A percentile compares a stretch with the other conserved stretches of the same genome.
Evolutionary conservation across 768 basidiomycete genomes (phyloP).

Genomic region (Tricholoma sp.): DNA sequence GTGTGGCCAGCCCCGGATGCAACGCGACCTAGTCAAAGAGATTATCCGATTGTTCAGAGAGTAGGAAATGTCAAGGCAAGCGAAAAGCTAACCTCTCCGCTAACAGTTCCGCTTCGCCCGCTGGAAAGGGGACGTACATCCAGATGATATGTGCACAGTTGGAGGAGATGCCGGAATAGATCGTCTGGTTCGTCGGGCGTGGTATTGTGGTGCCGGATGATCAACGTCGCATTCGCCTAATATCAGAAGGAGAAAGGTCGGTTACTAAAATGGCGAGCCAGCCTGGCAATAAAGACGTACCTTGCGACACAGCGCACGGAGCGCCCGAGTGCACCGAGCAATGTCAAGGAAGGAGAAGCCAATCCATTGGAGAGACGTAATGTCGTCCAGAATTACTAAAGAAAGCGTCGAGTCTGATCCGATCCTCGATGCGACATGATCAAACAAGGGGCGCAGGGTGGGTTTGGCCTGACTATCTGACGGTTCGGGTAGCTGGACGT

Average conservation of each 20-base stretch:
- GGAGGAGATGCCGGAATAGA: slow-evolving; percentile 52
- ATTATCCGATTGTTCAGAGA: background rate
- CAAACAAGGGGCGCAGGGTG: slow-evolving; percentile 29
- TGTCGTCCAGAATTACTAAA: slow-evolving; percentile 67
- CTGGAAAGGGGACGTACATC: slow-evolving; percentile 69
- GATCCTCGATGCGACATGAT: slow-evolving; percentile 28
- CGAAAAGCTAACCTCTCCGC: slow-evolving; percentile 55
- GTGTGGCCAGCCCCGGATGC: slow-evolving; percentile 48
- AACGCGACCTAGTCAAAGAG: slow-evolving; percentile 44
- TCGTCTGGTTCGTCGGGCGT: slow-evolving; percentile 55
- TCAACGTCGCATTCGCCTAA: slow-evolving; percentile 48
- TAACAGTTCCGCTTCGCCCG: slow-evolving; percentile 72
- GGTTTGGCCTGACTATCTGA: slow-evolving; percentile 17
- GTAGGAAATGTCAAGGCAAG: background rate
- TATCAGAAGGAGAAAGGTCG: background rate
- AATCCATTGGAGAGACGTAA: slow-evolving; percentile 66
- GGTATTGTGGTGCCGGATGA: slow-evolving; percentile 62
- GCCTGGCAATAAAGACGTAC: slow-evolving; percentile 25
- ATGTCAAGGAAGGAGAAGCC: slow-evolving; percentile 51
- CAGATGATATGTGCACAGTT: slow-evolving; percentile 62
- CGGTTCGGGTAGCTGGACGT: slow-evolving; percentile 21
- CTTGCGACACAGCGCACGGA: slow-evolving; percentile 51
- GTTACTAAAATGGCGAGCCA: background rate
- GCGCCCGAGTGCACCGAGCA: slow-evolving; percentile 52
- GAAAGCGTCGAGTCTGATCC: slow-evolving; percentile 7